Percentiles rank a stretch among this genome's conserved stretches.
Conservation (phyloP, 2,329 filamentous ascomycete species). For the Claviceps paspali region DNA sequence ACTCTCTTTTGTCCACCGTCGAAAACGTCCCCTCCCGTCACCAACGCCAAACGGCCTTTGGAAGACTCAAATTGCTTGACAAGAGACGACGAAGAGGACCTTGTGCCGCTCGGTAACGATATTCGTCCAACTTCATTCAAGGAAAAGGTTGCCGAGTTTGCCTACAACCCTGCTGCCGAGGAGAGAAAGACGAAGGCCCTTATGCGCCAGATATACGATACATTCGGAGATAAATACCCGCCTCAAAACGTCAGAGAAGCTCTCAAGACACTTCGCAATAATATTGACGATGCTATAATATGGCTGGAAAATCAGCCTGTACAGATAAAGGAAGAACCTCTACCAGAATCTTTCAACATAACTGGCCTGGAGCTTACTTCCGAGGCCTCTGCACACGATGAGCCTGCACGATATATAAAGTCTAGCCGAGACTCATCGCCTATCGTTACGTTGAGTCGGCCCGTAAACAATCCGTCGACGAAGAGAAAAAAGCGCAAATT, state of each 20-base stretch:
- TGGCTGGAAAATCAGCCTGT: conserved; percentile 13
- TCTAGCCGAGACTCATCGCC: conserved; percentile 9
- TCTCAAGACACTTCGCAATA: conserved; percentile 16
- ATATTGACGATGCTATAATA: conserved; percentile 21
- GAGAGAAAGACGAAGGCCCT: conserved; percentile 20
- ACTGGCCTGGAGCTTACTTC: conserved; percentile 16
- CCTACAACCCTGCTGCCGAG: conserved; percentile 33
- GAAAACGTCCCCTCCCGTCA: conserved; percentile 10
- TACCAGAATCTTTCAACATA: conserved; percentile 8
- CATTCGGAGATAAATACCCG: conserved; percentile 17
- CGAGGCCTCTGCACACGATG: conserved; percentile 14
- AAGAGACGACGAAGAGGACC: conserved; percentile 31
- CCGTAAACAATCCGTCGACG: conserved; percentile 12
- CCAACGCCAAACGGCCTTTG: conserved; percentile 20
- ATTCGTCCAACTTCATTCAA: conserved; percentile 46
- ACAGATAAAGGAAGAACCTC: not conserved
- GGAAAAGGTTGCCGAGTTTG: conserved; percentile 22
- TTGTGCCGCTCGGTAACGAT: conserved; percentile 39
- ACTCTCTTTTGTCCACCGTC: conserved; percentile 48
- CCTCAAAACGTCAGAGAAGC: conserved; percentile 18
- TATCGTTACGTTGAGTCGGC: conserved; percentile 14
- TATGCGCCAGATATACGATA: conserved; percentile 22
- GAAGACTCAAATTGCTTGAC: conserved; percentile 29
- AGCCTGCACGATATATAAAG: conserved; percentile 5
- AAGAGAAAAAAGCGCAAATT: conserved; percentile 16